phyloP scores from a whole-genome alignment of 2,329 filamentous ascomycete species.

The Fusarium pininemorale region DNA sequence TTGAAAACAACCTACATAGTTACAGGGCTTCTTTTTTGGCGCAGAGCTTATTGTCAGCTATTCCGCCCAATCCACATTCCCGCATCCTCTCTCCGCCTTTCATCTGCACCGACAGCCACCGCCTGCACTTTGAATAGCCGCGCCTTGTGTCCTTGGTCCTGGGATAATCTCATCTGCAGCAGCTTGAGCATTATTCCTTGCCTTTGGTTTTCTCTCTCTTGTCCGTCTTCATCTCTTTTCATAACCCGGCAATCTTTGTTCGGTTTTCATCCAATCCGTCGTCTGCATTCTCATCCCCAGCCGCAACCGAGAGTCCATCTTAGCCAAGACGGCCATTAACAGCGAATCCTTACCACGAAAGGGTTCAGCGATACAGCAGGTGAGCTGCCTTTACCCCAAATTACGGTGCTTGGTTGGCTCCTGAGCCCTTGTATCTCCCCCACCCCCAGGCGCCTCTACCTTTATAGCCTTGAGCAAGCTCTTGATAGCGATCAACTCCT shows the following conservation, averaged over 20 bases:
- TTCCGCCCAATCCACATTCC: not conserved
- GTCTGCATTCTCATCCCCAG: conserved; percentile 25
- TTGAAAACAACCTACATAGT: not conserved
- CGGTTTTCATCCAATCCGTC: conserved; percentile 12
- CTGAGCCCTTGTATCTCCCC: conserved; percentile 23
- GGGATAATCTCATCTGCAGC: not conserved
- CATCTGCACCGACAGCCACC: conserved; percentile 14
- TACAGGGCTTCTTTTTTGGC: not conserved
- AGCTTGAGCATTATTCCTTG: not conserved
- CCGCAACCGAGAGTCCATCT: conserved; percentile 29
- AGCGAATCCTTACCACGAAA: conserved; percentile 23
- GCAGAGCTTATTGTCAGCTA: not conserved
- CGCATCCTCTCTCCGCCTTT: conserved; percentile 7
- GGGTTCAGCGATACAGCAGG: conserved; percentile 17
- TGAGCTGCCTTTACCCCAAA: conserved; percentile 25
- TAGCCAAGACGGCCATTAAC: conserved; percentile 6
- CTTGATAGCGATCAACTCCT: conserved; percentile 13
- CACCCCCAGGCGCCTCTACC: conserved; percentile 30
- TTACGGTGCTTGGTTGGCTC: conserved; percentile 27
- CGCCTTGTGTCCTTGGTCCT: conserved; percentile 1
- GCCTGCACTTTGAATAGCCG: conserved; percentile 9
- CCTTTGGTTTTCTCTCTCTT: not conserved
- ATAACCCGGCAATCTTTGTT: not conserved
- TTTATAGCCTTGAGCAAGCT: conserved; percentile 2
- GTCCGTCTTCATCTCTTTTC: not conserved